Conservation (phyloP, 371 early-diverging fungal species). For the Entomophthora muscae region DNA sequence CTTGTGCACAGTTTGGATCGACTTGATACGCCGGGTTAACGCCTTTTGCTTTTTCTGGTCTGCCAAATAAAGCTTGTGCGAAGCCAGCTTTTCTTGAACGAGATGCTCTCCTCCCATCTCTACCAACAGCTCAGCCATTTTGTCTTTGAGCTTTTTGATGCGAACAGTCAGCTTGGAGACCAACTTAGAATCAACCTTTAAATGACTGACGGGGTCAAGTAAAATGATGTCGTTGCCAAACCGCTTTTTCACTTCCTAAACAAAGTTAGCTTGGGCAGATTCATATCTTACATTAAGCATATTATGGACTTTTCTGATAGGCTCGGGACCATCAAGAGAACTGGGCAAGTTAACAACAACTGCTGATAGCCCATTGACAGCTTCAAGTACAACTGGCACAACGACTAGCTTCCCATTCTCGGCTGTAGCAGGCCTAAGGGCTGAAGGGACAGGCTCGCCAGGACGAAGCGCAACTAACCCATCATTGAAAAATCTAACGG, state of each 20-base stretch:
- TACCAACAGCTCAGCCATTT: background rate
- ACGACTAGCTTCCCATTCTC: constrained; percentile 21
- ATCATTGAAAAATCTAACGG: constrained; percentile 24
- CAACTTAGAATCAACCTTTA: constrained; percentile 61
- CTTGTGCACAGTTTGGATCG: background rate
- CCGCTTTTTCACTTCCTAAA: constrained; percentile 49
- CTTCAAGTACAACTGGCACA: constrained; percentile 58
- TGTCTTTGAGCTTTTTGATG: background rate
- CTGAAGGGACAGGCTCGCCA: background rate
- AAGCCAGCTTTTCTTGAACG: background rate
- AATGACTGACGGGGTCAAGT: constrained; percentile 77
- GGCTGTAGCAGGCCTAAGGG: background rate
- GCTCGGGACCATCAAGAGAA: constrained; percentile 21
- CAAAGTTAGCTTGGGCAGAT: constrained; percentile 41
- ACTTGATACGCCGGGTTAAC: background rate
- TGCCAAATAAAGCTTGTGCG: background rate
- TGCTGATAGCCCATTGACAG: constrained; percentile 53
- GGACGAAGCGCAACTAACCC: constrained; percentile 27
- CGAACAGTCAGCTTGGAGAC: background rate
- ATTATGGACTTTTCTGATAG: constrained; percentile 11
- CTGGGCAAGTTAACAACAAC: constrained; percentile 61
- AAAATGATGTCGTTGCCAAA: constrained; percentile 58
- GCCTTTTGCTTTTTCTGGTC: background rate
- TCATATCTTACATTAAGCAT: constrained; percentile 25
- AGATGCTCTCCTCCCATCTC: background rate